Base-by-base conservation (phyloP, 164 flowering plant genomes). In the Liriodendron chinense region DNA sequence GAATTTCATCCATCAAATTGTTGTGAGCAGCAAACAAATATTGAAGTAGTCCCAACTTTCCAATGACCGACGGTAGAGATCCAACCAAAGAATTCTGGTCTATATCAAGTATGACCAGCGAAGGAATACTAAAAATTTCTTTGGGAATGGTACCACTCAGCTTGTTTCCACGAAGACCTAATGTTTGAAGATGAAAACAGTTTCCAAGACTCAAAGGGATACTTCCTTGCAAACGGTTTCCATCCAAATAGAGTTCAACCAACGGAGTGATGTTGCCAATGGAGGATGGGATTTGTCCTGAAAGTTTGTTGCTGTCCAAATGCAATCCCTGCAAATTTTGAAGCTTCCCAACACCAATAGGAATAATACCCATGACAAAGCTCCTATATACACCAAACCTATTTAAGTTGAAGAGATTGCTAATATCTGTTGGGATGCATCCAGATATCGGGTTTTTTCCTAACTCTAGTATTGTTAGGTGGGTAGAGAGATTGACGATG, bases 371-470 rank as follows among this genome's bases (percentile, higher is more conserved):
- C 21, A 13, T 26, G 0, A 67, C n/a, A 1, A 18, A 24, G 47
- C 26, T 67, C 9, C n/a, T 22, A 6, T 72, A 70, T 72, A 85
- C 13, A 8, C 28, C 47, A 47, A 71, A 50, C 1, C 1, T 0
- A 9, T 16, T 0, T 20, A 53, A 59, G 47, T 47, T 28, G 23
- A 53, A 2, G 21, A 71, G 47, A 56, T 53, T 71, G 3, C n/a
- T 28, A 1, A 71, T 56, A 23, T 47, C 79, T 80, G 1, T 0
- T 25, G 87, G 89, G n/a, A 87, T 72, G 63, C 47, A 70, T 68
- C 89, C 87, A 8, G 34, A 28, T 1, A 87, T 61, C 23, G 13
- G 25, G 65, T 87, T 87, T 1, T 10, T 1, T 0, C 76, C 73
- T 26, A 25, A 8, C 34, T 1, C 2, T 7, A 53, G 62, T 20